Conservation (phyloP, 148 eudicot genomes). For the Amaranthus palmeri region DNA sequence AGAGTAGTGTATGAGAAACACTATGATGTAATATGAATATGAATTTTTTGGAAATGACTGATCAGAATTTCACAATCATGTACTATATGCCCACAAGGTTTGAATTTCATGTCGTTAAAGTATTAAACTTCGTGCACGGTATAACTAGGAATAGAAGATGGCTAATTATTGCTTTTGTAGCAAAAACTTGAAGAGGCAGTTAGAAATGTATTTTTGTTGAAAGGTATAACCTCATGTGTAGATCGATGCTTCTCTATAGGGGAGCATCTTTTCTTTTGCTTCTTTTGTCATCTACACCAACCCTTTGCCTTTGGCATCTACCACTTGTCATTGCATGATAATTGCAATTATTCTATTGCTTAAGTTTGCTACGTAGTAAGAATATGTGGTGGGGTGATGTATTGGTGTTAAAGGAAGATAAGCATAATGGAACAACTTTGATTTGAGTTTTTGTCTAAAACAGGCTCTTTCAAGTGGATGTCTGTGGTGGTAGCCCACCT, state of each 20-base stretch:
- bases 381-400: background rate
- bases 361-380: background rate
- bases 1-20: too few relatives aligned
- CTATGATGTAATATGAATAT: too few relatives aligned
- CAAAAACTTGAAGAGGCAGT: too few relatives aligned
- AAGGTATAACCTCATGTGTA: too few relatives aligned
- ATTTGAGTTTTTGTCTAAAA: background rate
- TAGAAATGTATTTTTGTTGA: too few relatives aligned
- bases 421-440: background rate
- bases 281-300: background rate
- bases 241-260: background rate
- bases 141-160: too few relatives aligned
- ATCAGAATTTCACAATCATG: too few relatives aligned
- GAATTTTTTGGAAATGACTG: too few relatives aligned
- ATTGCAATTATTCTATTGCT: background rate
- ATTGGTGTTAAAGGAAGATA: background rate
- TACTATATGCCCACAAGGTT: too few relatives aligned
- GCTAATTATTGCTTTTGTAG: too few relatives aligned
- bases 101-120: too few relatives aligned
- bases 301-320: background rate
- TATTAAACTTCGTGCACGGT: too few relatives aligned
- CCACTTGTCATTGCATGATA: background rate
- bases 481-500: background rate
- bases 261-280: background rate
- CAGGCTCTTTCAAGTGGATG: background rate